These are phyloP conservation scores for Lyophyllum decastes DNA, from an alignment of 768 basidiomycete genomes.

Conservation along the genomic window DNA sequence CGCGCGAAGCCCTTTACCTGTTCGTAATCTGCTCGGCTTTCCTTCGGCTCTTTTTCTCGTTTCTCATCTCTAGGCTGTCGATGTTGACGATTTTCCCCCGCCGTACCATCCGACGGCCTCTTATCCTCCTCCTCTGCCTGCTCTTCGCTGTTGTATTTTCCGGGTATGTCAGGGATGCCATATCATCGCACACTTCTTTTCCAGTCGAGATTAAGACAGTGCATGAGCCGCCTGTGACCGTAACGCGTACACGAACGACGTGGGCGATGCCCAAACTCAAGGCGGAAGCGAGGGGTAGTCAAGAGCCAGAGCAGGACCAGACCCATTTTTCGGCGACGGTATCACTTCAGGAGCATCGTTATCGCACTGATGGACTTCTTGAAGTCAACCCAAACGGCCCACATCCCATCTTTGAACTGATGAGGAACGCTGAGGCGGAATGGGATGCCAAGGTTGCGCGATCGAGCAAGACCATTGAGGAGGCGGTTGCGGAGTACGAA, in stretches of 20 bases:
- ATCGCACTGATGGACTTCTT: slow-evolving; percentile 40
- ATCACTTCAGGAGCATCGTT: slow-evolving; percentile 30
- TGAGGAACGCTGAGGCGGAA: slow-evolving; percentile 66
- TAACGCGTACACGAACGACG: slow-evolving; percentile 16
- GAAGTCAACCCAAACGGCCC: slow-evolving; percentile 38
- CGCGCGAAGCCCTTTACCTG: background rate
- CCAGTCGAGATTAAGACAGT: slow-evolving; percentile 15
- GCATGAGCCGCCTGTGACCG: slow-evolving; percentile 7
- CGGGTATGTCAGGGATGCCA: slow-evolving; percentile 11
- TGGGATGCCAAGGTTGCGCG: slow-evolving; percentile 60
- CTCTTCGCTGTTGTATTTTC: slow-evolving; percentile 8
- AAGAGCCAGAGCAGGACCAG: background rate
- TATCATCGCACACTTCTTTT: slow-evolving; percentile 13
- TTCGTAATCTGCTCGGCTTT: background rate
- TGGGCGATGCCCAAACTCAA: slow-evolving; percentile 10
- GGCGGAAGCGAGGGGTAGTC: slow-evolving; percentile 8
- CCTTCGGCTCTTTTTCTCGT: background rate
- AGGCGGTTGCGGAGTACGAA: slow-evolving; percentile 79
- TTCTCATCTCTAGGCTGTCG: background rate
- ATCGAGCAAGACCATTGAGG: slow-evolving; percentile 75
- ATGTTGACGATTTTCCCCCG: slow-evolving; percentile 9
- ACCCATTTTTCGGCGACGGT: background rate
- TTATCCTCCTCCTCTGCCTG: slow-evolving; percentile 3
- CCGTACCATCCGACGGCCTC: slow-evolving; percentile 18
- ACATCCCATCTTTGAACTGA: slow-evolving; percentile 82